Percentiles rank a stretch among this genome's conserved stretches.
Evolutionary conservation across 176 grass and related monocot species (phyloP).

Genomic region (Bromus sterilis): DNA sequence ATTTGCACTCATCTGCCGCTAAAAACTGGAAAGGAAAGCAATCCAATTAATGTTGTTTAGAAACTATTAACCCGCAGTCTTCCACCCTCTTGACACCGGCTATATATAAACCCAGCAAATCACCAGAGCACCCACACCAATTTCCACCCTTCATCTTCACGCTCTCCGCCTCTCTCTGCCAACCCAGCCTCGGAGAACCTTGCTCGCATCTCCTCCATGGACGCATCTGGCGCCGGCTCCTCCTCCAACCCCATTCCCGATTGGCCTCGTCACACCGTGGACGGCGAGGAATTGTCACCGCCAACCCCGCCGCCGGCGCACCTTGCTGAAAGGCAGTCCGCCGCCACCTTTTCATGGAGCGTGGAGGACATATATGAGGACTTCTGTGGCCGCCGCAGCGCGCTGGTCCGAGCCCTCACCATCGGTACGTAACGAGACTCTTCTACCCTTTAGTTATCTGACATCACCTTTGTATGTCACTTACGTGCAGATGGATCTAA

Average conservation of each 20-base stretch:
- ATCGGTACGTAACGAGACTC: neutral
- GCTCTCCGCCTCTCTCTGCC: neutral
- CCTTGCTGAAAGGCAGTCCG: neutral
- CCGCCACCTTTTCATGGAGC: neutral
- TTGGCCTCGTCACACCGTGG: neutral
- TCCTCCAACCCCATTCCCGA: neutral
- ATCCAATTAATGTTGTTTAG: too few species aligned
- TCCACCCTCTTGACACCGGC: neutral
- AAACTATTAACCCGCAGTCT: too few species aligned
- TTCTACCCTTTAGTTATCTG: neutral
- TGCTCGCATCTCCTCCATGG: neutral
- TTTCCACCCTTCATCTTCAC: neutral
- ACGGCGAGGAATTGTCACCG: too few species aligned
- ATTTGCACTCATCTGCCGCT: too few species aligned
- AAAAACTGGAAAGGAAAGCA: too few species aligned
- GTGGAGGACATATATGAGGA: constrained; percentile 40
- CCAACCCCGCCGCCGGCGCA: neutral
- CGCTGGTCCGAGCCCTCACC: constrained; percentile 46
- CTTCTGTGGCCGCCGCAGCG: constrained; percentile 29
- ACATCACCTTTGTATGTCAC: neutral
- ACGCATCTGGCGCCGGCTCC: neutral
- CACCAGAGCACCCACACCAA: neutral
- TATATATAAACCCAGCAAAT: neutral
- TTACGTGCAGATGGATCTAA: neutral
- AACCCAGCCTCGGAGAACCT: neutral